Conservation (phyloP, 2,329 filamentous ascomycete genomes). For the Fusarium mangiferae region DNA sequence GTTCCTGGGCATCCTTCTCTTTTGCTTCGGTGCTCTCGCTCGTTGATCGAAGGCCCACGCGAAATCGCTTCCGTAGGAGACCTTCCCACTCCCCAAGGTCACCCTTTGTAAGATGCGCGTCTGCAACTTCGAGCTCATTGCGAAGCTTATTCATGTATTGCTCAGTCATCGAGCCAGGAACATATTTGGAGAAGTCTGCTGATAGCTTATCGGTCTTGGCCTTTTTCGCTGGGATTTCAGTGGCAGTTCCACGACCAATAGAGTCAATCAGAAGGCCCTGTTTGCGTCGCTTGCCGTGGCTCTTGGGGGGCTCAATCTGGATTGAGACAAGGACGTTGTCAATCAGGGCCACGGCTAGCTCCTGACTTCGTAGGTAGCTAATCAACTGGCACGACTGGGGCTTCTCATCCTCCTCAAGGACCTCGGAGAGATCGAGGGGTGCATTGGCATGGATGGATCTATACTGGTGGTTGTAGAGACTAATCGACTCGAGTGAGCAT, state of each 20-base stretch:
- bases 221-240: slow-evolving; percentile 51
- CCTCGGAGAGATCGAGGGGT: slow-evolving; percentile 56
- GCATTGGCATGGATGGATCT: slow-evolving; percentile 66
- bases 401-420: slow-evolving; percentile 50
- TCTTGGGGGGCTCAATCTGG: slow-evolving; percentile 72
- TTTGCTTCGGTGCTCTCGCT: slow-evolving; percentile 34
- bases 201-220: slow-evolving; percentile 46
- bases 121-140: slow-evolving; percentile 58
- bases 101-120: slow-evolving; percentile 58
- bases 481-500: slow-evolving; percentile 65
- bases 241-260: slow-evolving; percentile 70
- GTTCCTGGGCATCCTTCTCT: slow-evolving; percentile 41
- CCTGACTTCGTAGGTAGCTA: slow-evolving; percentile 72
- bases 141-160: slow-evolving; percentile 59
- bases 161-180: slow-evolving; percentile 63
- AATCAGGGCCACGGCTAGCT: slow-evolving; percentile 72
- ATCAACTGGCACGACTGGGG: slow-evolving; percentile 58
- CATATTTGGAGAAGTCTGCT: slow-evolving; percentile 48
- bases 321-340: slow-evolving; percentile 73
- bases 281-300: slow-evolving; percentile 64
- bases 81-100: slow-evolving; percentile 62
- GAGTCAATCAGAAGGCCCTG: slow-evolving; percentile 78
- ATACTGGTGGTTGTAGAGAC: slow-evolving; percentile 76
- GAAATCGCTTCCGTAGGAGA: slow-evolving; percentile 61
- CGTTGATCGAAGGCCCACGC: slow-evolving; percentile 50